phyloP scores from a whole-genome alignment of 169 alveolate genomes.

The Blepharisma undulans region DNA sequence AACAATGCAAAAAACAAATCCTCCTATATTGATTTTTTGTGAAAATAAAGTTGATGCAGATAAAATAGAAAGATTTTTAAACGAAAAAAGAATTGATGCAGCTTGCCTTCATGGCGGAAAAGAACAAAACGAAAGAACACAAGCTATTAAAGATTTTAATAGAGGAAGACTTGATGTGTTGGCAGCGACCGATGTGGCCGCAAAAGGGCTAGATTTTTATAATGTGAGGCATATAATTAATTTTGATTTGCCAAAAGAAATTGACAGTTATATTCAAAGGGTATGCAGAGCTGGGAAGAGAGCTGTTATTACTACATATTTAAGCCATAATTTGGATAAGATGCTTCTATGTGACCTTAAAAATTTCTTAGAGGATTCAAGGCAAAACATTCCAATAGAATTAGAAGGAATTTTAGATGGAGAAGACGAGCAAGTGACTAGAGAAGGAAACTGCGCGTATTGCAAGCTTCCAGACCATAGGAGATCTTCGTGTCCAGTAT shows the following conservation, averaged over 20 bases:
- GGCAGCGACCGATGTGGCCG: constrained; percentile 82
- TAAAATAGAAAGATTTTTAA: constrained; percentile 90
- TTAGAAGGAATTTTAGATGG: constrained; percentile 47
- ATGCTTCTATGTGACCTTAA: background rate
- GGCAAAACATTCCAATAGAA: background rate
- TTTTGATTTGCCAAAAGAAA: constrained; percentile 75
- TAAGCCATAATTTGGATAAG: background rate
- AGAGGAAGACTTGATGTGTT: constrained; percentile 65
- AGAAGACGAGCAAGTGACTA: background rate
- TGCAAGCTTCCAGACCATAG: background rate
- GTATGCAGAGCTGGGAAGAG: constrained; percentile 84
- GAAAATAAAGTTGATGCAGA: constrained; percentile 95
- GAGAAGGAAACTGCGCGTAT: background rate
- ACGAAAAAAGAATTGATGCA: constrained; percentile 47
- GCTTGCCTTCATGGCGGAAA: constrained; percentile 74
- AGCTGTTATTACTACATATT: constrained; percentile 39
- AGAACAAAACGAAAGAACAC: constrained; percentile 45
- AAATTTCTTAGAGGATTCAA: background rate
- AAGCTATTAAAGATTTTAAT: constrained; percentile 54
- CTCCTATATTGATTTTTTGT: constrained; percentile 94
- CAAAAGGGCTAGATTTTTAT: constrained; percentile 76
- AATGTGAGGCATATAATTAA: constrained; percentile 74
- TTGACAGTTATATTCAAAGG: constrained; percentile 77
- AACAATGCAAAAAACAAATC: constrained; percentile 93
- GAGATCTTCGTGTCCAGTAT: background rate